phyloP scores from a whole-genome alignment of 164 flowering plant species.

The Annona cherimola region DNA sequence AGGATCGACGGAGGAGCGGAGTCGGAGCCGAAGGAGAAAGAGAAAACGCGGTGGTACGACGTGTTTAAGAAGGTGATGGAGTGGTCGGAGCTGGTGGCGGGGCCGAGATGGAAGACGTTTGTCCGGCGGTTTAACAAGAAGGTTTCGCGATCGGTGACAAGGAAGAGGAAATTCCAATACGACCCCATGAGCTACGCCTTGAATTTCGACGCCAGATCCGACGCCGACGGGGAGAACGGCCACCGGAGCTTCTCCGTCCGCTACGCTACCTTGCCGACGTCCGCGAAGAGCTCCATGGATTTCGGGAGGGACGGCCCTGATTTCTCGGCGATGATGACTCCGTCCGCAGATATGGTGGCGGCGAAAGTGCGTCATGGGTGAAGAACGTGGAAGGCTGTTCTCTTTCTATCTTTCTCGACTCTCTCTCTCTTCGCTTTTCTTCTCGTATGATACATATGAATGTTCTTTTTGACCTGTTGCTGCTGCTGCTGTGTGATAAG shows the following conservation, averaged over 20 bases:
- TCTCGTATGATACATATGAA: too few species aligned
- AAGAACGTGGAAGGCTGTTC: too few species aligned
- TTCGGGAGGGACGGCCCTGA: background rate
- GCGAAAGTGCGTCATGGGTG: background rate
- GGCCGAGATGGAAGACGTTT: conserved; percentile 89
- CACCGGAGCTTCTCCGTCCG: conserved; percentile 10
- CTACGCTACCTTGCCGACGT: conserved; percentile 8
- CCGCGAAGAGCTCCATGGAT: conserved; percentile 9
- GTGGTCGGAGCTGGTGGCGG: conserved; percentile 83
- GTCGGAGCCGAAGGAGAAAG: conserved; percentile 3
- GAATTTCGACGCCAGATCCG: conserved; percentile 69
- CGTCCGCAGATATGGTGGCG: too few species aligned
- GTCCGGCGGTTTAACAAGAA: conserved; percentile 57
- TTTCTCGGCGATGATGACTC: conserved; percentile 1
- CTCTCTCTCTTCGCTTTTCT: too few species aligned
- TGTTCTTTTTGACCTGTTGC: too few species aligned
- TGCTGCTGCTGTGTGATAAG: too few species aligned
- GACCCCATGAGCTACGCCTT: conserved; percentile 73
- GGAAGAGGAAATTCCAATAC: conserved; percentile 50
- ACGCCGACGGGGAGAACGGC: background rate
- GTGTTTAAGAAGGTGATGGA: conserved; percentile 50
- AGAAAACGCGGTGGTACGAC: conserved; percentile 18
- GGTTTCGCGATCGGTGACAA: conserved; percentile 8
- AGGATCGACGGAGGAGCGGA: background rate
- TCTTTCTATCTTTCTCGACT: too few species aligned